Evolutionary conservation across 768 basidiomycete genomes (phyloP), one percentile per base, ranked within the genome.

Genomic region (Lactarius deliciosus): DNA sequence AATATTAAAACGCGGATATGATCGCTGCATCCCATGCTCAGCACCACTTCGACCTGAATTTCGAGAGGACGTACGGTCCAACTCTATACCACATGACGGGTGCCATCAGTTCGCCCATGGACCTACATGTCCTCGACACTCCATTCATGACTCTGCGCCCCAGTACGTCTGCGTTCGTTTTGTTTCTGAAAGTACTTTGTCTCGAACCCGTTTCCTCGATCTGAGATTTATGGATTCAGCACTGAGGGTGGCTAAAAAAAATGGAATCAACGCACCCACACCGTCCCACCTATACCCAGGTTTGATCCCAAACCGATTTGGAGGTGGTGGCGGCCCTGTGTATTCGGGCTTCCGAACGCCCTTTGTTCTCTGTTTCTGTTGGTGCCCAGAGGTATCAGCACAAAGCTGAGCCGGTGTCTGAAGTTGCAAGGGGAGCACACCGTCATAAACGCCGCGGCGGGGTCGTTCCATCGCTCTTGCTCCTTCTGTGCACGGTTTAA

Each of bases 251-350:
- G 5, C 16, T 50, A 15, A 15, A 60, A 55, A 45, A 59, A 45
- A 34, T 59, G 25, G n/a, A 30, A 56, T 22, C 62, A 11, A 81
- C 84, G 70, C 68, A 94, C 96, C 96, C 69, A 98, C 97, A 34
- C 97, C 97, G 75, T 99, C 97, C 97, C 97, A 99, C 74, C 96
- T 83, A 75, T 95, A 94, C 0, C 97, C 97, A 30, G 97, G 97
- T 69, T 85, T 90, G 69, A 99, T 98, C 28, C 90, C 90, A 75
- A 96, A 98, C 8, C 97, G 87, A 78, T 99, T 98, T 9, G 96
- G 96, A 16, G 94, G 90, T 1, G 93, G 92, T 0, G 89, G 85
- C 0, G 96, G 93, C 15, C 96, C 95, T 20, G 77, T 81, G 75
- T 98, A 98, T 75, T 89, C 87, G 10, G 96, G 97, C 77, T 82